Base-by-base conservation (phyloP, 2,329 filamentous ascomycete genomes). In the Sphaceloma murrayae region DNA sequence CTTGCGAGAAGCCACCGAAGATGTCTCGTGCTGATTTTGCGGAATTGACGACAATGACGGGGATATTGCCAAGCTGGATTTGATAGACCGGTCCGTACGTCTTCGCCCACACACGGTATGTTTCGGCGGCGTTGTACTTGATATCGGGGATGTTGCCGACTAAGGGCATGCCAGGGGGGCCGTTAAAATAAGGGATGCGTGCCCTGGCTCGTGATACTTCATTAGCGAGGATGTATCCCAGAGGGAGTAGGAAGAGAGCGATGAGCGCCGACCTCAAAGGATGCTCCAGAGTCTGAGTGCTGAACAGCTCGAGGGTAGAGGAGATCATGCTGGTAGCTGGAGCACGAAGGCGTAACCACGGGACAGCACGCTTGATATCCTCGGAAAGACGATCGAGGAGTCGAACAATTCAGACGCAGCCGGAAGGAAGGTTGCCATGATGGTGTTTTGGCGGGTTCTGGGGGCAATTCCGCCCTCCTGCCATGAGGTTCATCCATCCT, bases 31-130 rank as follows among this genome's bases (percentile, higher is more conserved):
- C 65, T 7, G 62, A 58, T 17, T 60, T 60, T 0, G 65, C 64
- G 31, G 55, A 64, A 48, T 67, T 67, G 30, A 68, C 64, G 6
- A 68, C 63, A 4, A 68, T 54, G 3, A 68, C 61, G 0, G 65
- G 65, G 27, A 65, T 59, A 22, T 67, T 67, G 13, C 66, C 65
- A 2, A 68, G 56, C 48, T 67, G 62, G n/a, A 68, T 66, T 49
- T 68, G 66, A 34, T 67, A 68, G 7, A 68, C 62, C 0, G 60
- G 56, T 10, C 65, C 65, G 48, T 64, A 65, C 9, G 51, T 57
- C 48, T 60, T 58, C 32, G 61, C 56, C 65, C 65, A 68, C 45
- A 64, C 52, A 7, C 64, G 59, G 45, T 68, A 67, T 47, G 62
- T 63, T 36, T 67, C 63, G 2, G 64, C 59, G 0, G 64, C 62